phyloP scores from a whole-genome alignment of 176 grass and related monocot species.

The Canna indica region DNA sequence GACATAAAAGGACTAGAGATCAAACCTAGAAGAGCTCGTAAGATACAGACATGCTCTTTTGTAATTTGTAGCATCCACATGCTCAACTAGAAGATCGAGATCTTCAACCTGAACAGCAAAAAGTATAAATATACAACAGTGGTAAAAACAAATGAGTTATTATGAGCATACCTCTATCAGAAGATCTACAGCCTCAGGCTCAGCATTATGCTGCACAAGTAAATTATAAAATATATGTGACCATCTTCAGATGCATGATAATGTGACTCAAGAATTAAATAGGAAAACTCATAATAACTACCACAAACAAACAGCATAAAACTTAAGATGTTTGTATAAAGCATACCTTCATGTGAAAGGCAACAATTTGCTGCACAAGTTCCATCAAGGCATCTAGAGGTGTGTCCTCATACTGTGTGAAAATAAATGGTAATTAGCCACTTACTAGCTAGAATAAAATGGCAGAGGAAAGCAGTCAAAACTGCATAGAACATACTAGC shows the following conservation, averaged over 20 bases:
- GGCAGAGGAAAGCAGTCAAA: constrained; percentile 1
- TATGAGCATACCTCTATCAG: constrained; percentile 69
- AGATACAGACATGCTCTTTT: constrained; percentile 89
- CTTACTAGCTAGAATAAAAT: neutral
- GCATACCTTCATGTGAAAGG: constrained; percentile 96
- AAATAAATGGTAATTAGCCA: neutral
- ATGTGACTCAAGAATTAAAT: neutral
- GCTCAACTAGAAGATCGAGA: constrained; percentile 89
- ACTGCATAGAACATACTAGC: neutral
- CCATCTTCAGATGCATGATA: constrained; percentile 2
- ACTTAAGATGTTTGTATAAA: constrained; percentile 1
- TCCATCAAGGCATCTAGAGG: constrained; percentile 85
- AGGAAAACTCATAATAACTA: neutral
- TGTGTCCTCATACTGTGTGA: constrained; percentile 74
- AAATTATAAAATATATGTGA: constrained; percentile 1
- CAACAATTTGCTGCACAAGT: constrained; percentile 95
- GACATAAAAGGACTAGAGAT: neutral
- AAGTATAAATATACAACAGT: constrained; percentile 3
- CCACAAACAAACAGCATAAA: neutral
- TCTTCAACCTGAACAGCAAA: constrained; percentile 67
- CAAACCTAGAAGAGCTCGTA: constrained; percentile 78
- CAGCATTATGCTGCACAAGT: constrained; percentile 73
- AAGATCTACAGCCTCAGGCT: constrained; percentile 98
- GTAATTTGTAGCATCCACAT: constrained; percentile 85
- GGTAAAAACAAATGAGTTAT: constrained; percentile 1